Percentiles rank a stretch among this genome's conserved stretches.
Conservation (phyloP, 2,329 filamentous ascomycete species). For the Colletotrichum trifolii region DNA sequence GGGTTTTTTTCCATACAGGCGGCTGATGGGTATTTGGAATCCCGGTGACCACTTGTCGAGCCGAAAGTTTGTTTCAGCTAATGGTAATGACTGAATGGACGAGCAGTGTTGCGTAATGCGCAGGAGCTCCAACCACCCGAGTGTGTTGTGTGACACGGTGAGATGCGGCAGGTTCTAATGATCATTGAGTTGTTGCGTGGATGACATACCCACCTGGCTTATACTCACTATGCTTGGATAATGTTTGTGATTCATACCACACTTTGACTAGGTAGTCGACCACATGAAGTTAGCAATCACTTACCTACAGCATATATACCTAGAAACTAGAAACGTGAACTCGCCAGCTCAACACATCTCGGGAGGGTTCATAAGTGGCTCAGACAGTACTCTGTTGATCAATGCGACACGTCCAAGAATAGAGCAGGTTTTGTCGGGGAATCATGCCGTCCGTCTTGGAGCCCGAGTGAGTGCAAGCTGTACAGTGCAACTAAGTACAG, state of each 20-base stretch:
- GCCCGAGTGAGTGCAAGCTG: neutral
- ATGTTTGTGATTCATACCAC: too few species aligned
- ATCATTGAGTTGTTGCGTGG: too few species aligned
- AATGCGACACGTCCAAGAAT: conserved; percentile 32
- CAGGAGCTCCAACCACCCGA: neutral
- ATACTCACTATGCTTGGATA: too few species aligned
- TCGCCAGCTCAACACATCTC: too few species aligned
- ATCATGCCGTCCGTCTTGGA: conserved; percentile 8
- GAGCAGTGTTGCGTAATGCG: conserved; percentile 24
- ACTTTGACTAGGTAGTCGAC: too few species aligned
- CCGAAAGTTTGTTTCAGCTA: conserved; percentile 32
- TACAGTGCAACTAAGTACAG: neutral
- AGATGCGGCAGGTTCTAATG: too few species aligned
- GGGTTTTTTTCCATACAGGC: neutral
- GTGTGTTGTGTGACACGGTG: neutral
- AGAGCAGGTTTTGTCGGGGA: conserved; percentile 25
- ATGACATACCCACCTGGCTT: too few species aligned
- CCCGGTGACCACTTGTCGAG: neutral
- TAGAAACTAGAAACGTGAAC: too few species aligned
- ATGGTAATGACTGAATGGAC: conserved; percentile 8
- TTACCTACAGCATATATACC: too few species aligned
- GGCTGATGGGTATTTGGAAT: conserved; percentile 3
- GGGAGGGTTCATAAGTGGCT: conserved; percentile 1
- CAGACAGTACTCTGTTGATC: conserved; percentile 26
- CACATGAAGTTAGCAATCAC: too few species aligned